phyloP scores from a whole-genome alignment of 345 rosid genomes.

The Trapa bicornis region DNA sequence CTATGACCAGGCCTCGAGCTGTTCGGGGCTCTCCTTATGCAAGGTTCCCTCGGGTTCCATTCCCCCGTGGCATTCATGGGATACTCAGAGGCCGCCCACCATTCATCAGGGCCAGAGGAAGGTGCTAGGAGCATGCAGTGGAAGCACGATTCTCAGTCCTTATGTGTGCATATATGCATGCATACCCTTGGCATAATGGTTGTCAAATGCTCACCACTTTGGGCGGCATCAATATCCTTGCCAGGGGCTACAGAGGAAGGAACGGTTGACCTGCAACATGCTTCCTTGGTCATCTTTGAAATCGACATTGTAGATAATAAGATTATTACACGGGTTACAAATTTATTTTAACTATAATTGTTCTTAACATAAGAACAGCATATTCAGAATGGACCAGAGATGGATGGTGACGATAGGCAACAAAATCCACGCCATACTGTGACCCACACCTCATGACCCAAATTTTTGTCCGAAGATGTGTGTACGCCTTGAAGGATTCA shows the following conservation, averaged over 20 bases:
- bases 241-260: too few relatives aligned
- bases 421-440: slow-evolving; percentile 71
- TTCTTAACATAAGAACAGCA: slow-evolving; percentile 29
- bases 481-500: slow-evolving; percentile 49
- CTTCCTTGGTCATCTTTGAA: too few relatives aligned
- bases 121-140: slow-evolving; percentile 92
- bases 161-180: too few relatives aligned
- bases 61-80: slow-evolving; percentile 46
- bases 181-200: too few relatives aligned
- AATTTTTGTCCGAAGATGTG: slow-evolving; percentile 55
- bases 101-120: slow-evolving; percentile 17
- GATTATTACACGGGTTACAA: too few relatives aligned
- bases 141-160: slow-evolving; percentile 60
- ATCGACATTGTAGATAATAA: too few relatives aligned
- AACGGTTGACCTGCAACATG: too few relatives aligned
- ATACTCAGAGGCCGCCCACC: slow-evolving; percentile 48
- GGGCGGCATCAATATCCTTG: too few relatives aligned
- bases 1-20: slow-evolving; percentile 51
- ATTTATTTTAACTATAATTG: too few relatives aligned
- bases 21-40: slow-evolving; percentile 35
- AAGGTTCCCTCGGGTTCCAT: slow-evolving; percentile 53
- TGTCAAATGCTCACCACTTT: too few relatives aligned
- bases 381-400: slow-evolving; percentile 78
- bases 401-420: slow-evolving; percentile 73
- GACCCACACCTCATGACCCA: slow-evolving; percentile 68